phyloP scores from a whole-genome alignment of 148 eudicot species.

The Rhododendron williamsianum region DNA sequence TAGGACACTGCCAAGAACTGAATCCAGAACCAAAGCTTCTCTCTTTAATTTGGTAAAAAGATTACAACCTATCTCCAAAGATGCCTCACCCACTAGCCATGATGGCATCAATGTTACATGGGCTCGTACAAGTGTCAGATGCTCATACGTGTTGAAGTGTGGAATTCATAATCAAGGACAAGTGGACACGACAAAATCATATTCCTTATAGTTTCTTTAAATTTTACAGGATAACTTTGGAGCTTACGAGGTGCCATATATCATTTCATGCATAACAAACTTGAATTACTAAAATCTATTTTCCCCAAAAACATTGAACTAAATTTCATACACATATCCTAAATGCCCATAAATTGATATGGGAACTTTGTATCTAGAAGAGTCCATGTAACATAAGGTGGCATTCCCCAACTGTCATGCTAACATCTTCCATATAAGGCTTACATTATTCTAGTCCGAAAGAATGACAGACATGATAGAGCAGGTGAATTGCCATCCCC shows the following conservation, averaged over 20 bases:
- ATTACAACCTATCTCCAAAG: background rate
- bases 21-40: background rate
- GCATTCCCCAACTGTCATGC: background rate
- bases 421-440: background rate
- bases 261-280: background rate
- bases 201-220: background rate
- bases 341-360: background rate
- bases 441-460: background rate
- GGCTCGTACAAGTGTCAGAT: background rate
- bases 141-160: background rate
- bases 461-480: background rate
- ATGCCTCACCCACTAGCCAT: background rate
- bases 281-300: background rate
- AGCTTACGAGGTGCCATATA: background rate
- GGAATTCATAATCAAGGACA: background rate
- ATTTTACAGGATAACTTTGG: background rate
- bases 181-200: background rate
- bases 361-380: background rate
- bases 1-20: background rate
- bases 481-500: background rate
- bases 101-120: background rate
- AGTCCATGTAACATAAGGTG: background rate
- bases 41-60: background rate
- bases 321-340: background rate
- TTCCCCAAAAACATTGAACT: background rate